These are phyloP conservation scores for Colletotrichum sp. DNA, from an alignment of 2,329 filamentous ascomycete species.

Conservation along the genomic window DNA sequence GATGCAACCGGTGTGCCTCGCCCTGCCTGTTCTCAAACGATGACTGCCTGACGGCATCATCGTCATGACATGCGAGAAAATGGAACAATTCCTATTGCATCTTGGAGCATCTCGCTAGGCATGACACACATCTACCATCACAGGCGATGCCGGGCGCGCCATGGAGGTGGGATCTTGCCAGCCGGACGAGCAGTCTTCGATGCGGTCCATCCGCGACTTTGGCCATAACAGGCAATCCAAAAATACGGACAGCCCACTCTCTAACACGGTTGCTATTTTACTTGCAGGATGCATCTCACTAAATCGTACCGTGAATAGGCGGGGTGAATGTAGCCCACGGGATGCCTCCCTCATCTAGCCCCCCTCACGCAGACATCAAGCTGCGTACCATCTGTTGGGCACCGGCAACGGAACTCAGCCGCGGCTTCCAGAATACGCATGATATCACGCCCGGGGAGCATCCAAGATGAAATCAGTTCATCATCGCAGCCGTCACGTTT, in stretches of 20 bases:
- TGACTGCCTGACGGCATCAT: not conserved
- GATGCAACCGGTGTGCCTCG: slow-evolving; percentile 8
- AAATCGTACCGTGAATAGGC: not conserved
- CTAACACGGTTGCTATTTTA: not conserved
- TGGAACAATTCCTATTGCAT: not conserved
- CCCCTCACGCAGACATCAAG: not conserved
- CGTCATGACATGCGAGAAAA: not conserved
- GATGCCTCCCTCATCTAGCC: slow-evolving; percentile 2
- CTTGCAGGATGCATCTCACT: not conserved
- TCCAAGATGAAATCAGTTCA: not conserved
- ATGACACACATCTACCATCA: not conserved
- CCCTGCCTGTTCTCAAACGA: not conserved
- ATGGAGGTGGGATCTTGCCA: not conserved
- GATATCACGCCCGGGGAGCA: slow-evolving; percentile 1
- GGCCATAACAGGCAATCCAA: not conserved
- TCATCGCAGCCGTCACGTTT: not conserved
- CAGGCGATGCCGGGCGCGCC: not conserved
- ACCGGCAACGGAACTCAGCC: not conserved
- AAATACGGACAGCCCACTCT: not conserved
- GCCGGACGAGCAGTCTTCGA: not conserved
- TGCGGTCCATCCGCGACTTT: not conserved
- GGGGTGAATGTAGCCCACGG: not conserved
- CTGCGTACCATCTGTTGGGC: not conserved
- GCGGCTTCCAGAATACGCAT: not conserved
- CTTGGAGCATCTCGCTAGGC: not conserved